Conservation (phyloP, 805 yeast genomes). For the Nakazawaea populi region DNA sequence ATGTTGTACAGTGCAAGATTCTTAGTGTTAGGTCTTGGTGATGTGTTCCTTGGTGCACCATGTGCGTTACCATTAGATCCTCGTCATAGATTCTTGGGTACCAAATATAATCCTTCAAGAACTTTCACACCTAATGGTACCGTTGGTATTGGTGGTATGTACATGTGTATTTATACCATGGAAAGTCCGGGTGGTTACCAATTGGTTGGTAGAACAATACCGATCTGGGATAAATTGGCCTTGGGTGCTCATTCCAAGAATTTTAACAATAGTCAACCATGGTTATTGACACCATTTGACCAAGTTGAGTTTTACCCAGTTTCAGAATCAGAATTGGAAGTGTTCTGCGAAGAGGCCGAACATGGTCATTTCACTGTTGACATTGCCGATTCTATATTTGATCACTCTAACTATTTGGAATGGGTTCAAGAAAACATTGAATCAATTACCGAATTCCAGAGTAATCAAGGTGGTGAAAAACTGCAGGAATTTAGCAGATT, state of each 20-base stretch:
- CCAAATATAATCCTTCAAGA: slow-evolving; percentile 95
- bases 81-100: slow-evolving; percentile 84
- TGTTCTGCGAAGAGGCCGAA: slow-evolving; percentile 61
- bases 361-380: slow-evolving; percentile 79
- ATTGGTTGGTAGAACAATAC: slow-evolving; percentile 92
- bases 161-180: slow-evolving; percentile 98
- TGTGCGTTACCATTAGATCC: slow-evolving; percentile 99
- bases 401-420: slow-evolving; percentile 67
- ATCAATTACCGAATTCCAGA: slow-evolving; percentile 65
- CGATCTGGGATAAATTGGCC: slow-evolving; percentile 93
- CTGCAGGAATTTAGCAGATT: slow-evolving; percentile 79
- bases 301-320: slow-evolving; percentile 95
- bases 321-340: slow-evolving; percentile 74
- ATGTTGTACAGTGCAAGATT: slow-evolving; percentile 87
- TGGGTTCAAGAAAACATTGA: slow-evolving; percentile 74
- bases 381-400: slow-evolving; percentile 72
- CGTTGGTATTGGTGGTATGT: slow-evolving; percentile 98
- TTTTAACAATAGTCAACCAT: slow-evolving; percentile 51
- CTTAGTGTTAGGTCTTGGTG: slow-evolving; percentile 93
- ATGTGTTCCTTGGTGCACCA: slow-evolving; percentile 96
- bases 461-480: slow-evolving; percentile 71
- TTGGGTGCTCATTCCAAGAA: slow-evolving; percentile 58
- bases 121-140: slow-evolving; percentile 95
- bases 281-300: slow-evolving; percentile 90
- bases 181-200: slow-evolving; percentile 99